phyloP scores from a whole-genome alignment of 352 stramenopile species.

The Phytophthora pini region DNA sequence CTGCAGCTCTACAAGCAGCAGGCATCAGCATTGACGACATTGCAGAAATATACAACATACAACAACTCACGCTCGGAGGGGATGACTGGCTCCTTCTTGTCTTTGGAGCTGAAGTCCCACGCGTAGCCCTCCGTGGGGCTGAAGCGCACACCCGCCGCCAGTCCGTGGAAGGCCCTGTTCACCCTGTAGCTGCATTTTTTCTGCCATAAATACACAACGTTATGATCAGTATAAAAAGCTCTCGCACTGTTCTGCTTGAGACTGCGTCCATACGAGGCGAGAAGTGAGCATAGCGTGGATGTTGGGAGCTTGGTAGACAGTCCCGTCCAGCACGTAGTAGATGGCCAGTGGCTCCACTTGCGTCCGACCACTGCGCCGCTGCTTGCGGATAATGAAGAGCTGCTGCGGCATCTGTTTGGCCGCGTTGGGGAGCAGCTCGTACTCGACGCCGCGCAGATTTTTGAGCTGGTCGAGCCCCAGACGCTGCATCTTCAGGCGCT shows the following conservation, averaged over 20 bases:
- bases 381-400: conserved; percentile 89
- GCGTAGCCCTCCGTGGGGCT: conserved; percentile 86
- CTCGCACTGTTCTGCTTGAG: neutral
- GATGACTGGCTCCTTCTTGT: conserved; percentile 88
- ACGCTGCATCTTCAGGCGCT: conserved; percentile 91
- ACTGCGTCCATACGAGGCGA: conserved; percentile 60
- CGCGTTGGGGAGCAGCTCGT: conserved; percentile 83
- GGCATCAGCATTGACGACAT: neutral
- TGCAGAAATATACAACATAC: too few species aligned
- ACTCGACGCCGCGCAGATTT: conserved; percentile 89
- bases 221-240: conserved; percentile 3
- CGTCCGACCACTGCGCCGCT: conserved; percentile 76
- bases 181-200: conserved; percentile 90
- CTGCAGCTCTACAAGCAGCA: conserved; percentile 61
- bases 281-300: conserved; percentile 91
- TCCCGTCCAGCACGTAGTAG: conserved; percentile 91
- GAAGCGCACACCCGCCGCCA: conserved; percentile 82
- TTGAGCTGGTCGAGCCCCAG: conserved; percentile 87
- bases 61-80: conserved; percentile 59
- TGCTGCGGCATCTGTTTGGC: conserved; percentile 88
- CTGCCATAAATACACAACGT: conserved; percentile 32
- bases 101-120: conserved; percentile 88
- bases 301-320: conserved; percentile 88
- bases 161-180: conserved; percentile 83
- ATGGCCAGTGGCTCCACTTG: conserved; percentile 84